Conservation (phyloP, 2,329 filamentous ascomycete genomes). For the Paecilomyces sp. region DNA sequence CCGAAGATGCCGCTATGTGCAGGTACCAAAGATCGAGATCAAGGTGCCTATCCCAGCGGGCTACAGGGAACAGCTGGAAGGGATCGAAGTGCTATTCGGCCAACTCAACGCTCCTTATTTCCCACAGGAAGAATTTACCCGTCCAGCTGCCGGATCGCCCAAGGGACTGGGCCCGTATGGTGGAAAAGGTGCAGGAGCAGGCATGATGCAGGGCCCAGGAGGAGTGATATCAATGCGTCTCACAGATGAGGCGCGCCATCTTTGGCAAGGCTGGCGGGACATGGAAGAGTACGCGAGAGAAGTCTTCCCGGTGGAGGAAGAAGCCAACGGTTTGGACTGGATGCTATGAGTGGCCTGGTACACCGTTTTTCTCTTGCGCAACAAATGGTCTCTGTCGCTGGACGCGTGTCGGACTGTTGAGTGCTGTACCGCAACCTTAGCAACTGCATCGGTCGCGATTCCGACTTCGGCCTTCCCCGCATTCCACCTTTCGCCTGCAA, state of each 20-base stretch:
- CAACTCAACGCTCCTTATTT: constrained; percentile 56
- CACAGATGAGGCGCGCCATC: constrained; percentile 65
- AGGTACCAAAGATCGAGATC: constrained; percentile 67
- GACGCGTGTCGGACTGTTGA: neutral
- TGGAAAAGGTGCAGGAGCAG: constrained; percentile 32
- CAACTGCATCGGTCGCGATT: neutral
- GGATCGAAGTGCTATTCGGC: constrained; percentile 54
- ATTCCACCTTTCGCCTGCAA: neutral
- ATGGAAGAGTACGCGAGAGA: constrained; percentile 93
- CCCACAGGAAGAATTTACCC: constrained; percentile 50
- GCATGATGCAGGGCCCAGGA: constrained; percentile 48
- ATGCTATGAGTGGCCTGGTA: constrained; percentile 49
- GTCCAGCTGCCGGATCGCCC: constrained; percentile 29
- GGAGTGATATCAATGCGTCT: constrained; percentile 56
- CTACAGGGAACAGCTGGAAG: constrained; percentile 79
- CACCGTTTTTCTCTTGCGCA: neutral
- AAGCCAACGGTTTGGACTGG: constrained; percentile 89
- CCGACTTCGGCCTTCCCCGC: neutral
- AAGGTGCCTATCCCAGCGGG: constrained; percentile 79
- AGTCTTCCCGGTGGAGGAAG: constrained; percentile 89
- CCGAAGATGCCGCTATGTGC: constrained; percentile 69
- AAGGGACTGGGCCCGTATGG: constrained; percentile 30
- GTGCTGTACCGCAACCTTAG: neutral
- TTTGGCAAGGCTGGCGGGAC: constrained; percentile 88
- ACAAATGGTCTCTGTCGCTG: neutral